Evolutionary conservation across 2,329 filamentous ascomycete genomes (phyloP), one percentile per base, ranked within the genome.

Genomic region (Coniochaeta pulveracea): DNA sequence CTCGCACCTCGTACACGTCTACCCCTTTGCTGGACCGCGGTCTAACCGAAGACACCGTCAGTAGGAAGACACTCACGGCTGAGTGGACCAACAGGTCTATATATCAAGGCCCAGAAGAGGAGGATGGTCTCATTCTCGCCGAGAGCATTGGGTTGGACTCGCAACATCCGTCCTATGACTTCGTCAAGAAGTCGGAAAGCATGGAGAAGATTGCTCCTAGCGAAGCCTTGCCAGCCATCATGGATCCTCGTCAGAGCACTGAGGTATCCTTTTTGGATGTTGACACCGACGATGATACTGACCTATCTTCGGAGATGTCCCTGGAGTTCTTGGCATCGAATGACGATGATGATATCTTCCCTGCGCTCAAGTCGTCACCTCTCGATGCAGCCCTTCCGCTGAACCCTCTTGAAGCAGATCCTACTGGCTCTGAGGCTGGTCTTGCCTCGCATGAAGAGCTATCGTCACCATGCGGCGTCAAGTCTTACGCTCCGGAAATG

Each of bases 11-110:
- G 0, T 86, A 85, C 49, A 79, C 73, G 24, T 88, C 83, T 0
- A 76, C 79, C 21, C 84, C 85, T 4, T 65, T 91, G 6, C 66
- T 93, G 10, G 80, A 89, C 39, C 72, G 81, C 32, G 81, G 70
- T 3, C 49, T 67, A 19, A 66, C 63, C 1, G 68, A 74, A 26
- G 66, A 73, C 40, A 64, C 54, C 1, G 54, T 47, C 6, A 63
- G 61, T 41, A 57, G 55, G 26, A 39, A 37, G 36, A 55, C 51
- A 23, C 45, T 48, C 17, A 57, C 57, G 9, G 53, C 50, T 6
- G 61, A 66, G 37, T 77, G 72, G 73, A 65, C 64, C 8, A 56
- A 72, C 24, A 63, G 58, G 26, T 77, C 74, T 0, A 50, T 76
- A 18, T 56, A 76, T 4, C 60, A 64, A 34, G 67, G 56, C 1